Evolutionary conservation across 305 asterid species (phyloP).

Genomic region (Fraxinus latifolia): DNA sequence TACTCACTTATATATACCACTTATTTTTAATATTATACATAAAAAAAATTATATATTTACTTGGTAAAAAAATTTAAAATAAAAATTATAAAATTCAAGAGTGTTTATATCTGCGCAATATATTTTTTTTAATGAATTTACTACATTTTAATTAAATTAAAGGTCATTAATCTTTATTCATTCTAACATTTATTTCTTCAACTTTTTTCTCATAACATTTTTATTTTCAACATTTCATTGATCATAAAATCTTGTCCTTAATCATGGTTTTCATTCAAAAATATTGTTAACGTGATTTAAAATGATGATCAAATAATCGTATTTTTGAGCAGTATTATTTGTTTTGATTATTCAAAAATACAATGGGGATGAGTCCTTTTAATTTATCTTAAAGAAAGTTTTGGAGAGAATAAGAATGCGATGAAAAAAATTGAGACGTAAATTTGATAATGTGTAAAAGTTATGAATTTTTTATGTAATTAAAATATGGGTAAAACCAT

Average conservation of each 20-base stretch:
- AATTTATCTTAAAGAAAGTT: background rate
- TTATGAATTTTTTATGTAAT: background rate
- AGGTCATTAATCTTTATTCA: too few species aligned
- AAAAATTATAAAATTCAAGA: background rate
- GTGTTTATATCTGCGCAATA: too few species aligned
- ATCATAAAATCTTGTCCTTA: background rate
- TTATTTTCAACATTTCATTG: background rate
- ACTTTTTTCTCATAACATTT: background rate
- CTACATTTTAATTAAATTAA: too few species aligned
- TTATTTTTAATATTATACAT: too few species aligned
- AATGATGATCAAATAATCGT: background rate
- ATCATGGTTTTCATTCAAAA: background rate
- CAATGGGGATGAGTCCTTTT: background rate
- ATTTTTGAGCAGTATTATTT: too few species aligned
- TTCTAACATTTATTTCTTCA: background rate
- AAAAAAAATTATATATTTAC: background rate
- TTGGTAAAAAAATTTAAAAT: background rate
- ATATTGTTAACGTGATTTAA: too few species aligned
- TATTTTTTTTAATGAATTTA: too few species aligned
- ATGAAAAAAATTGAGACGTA: background rate
- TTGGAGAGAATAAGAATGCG: background rate
- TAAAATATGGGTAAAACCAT: too few species aligned
- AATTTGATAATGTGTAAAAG: background rate
- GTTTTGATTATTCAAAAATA: too few species aligned
- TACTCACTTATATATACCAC: background rate